phyloP scores from a whole-genome alignment of 2,329 filamentous ascomycete genomes.

The Pestalotiopsis sp. region DNA sequence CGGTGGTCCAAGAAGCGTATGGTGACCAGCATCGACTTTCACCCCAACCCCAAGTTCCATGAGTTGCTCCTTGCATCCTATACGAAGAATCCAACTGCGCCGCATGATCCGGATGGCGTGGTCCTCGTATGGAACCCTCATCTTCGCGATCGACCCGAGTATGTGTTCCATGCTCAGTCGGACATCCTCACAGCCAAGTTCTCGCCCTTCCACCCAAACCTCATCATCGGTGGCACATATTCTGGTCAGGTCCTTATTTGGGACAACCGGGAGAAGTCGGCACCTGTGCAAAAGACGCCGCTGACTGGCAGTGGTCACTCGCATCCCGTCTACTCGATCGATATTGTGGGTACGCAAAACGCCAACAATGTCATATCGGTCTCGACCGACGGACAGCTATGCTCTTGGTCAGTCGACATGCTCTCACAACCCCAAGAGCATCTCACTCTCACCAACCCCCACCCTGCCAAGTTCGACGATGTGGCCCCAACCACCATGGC shows the following conservation, averaged over 20 bases:
- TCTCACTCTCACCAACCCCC: conserved; percentile 83
- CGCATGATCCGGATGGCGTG: conserved; percentile 89
- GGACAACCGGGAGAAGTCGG: conserved; percentile 90
- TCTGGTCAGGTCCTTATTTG: conserved; percentile 95
- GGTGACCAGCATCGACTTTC: conserved; percentile 95
- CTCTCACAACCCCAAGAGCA: conserved; percentile 95
- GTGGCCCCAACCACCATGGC: conserved; percentile 92
- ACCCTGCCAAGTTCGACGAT: conserved; percentile 89
- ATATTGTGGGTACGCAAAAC: conserved; percentile 97
- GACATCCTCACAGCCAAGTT: conserved; percentile 96
- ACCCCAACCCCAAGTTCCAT: conserved; percentile 91
- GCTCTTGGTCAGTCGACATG: conserved; percentile 97
- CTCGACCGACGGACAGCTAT: conserved; percentile 95
- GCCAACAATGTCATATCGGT: conserved; percentile 98
- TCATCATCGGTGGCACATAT: conserved; percentile 95
- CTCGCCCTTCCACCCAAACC: conserved; percentile 96
- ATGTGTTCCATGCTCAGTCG: conserved; percentile 93
- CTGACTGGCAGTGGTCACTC: conserved; percentile 94
- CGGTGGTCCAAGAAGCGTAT: conserved; percentile 97
- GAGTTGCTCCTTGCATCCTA: conserved; percentile 93
- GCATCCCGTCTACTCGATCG: conserved; percentile 92
- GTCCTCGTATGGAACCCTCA: conserved; percentile 98
- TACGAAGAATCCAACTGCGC: conserved; percentile 94
- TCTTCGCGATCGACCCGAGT: conserved; percentile 91
- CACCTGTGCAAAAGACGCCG: conserved; percentile 93